Evolutionary conservation across 768 basidiomycete genomes (phyloP), one percentile per base, ranked within the genome.

Genomic region (Leccinum aurantiacum): DNA sequence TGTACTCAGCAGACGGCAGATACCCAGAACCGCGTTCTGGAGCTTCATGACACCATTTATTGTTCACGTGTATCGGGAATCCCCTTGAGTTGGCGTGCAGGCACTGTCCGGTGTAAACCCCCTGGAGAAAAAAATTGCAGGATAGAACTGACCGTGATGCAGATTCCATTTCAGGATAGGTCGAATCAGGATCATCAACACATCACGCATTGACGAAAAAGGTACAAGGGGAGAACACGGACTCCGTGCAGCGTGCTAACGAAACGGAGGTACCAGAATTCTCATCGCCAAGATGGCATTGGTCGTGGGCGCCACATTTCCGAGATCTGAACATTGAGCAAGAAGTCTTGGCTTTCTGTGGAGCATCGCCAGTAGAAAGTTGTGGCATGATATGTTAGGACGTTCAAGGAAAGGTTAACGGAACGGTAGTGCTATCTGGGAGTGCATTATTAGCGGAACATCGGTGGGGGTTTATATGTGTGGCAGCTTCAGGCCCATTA

Each of bases 151-250:
- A 44, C 8, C n/a, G 56, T n/a, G 44, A 22, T 37, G 5, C 31
- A 17, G n/a, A 49, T 52, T 68, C 50, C 67, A 56, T 60, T 62
- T 69, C 54, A 2, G 37, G 48, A 35, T n/a, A 4, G 47, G 52
- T 35, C 41, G 38, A 38, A 35, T 57, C 24, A 7, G n/a, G 27
- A 13, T 3, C 27, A 53, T 29, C n/a, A 14, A 13, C 17, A n/a
- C 41, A 52, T 35, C 15, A 27, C 31, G n/a, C n/a, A 51, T 27
- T 37, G 25, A 62, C 25, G 22, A 24, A 58, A 61, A 55, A 69
- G 67, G 65, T 37, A 64, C 60, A 58, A 27, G 58, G 54, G 52
- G 27, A 37, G 6, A 22, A 55, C 11, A 14, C 47, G 22, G 44
- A 14, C 17, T 31, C 24, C 46, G 44, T 19, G n/a, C 44, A 19